Evolutionary conservation across 192 early-diverging fungal genomes (phyloP), one percentile per base, ranked within the genome.

Genomic region (Phycomyces blakesleeanus): DNA sequence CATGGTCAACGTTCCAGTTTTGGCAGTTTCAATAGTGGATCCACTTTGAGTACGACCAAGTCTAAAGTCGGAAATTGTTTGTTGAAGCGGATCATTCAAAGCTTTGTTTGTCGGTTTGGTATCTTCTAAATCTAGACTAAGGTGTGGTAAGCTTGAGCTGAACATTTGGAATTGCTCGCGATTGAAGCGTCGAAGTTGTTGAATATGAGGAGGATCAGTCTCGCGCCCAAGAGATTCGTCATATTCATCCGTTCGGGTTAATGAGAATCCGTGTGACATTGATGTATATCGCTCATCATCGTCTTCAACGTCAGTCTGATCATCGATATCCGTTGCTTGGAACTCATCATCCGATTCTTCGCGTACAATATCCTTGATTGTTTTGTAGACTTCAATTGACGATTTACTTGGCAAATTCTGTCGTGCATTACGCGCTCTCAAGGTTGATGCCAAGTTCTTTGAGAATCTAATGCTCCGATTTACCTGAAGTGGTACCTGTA

Each of bases 281-380:
- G 44, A 3, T 14, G 5, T 22, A 12, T 22, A 52, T 29, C 56
- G 41, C 20, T 56, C 54, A 51, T 76, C 69, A 6, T 62, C 61
- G 0, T 64, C 72, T 8, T 75, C 71, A 24, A 66, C 47, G 7
- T 72, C 75, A 7, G 51, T 54, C 22, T 71, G 62, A 34, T 78
- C 75, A 18, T 76, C 78, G 18, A 69, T 68, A 21, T 73, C 71
- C 24, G 64, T 68, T 12, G 61, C 75, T 21, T 72, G 64, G 14
- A 77, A 77, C 49, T 80, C 79, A 27, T 87, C 85, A 24, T 86
- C 85, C 1, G 79, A 66, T 51, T 82, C 80, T 14, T 84, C 80
- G 25, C 73, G 78, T 2, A 75, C 68, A 0, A 78, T 67, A 39
- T 78, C 83, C 7, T 76, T 74, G 20, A 80, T 72, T 39, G 74